phyloP scores from a whole-genome alignment of 495 filamentous ascomycete species.

The Cercophora sp. region DNA sequence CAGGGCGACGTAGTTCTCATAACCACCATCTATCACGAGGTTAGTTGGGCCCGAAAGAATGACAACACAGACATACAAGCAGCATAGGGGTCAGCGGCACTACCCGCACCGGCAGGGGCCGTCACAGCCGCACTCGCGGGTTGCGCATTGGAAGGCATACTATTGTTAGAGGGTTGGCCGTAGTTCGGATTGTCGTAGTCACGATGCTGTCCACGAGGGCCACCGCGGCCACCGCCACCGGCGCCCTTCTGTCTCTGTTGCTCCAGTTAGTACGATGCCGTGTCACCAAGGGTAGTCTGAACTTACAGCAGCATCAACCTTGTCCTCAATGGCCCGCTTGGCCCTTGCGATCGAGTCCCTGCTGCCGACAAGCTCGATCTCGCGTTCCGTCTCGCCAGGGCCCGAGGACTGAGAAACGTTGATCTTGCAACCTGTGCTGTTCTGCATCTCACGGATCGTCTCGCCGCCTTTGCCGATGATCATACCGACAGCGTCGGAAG shows the following conservation, averaged over 20 bases:
- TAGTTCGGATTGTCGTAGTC: slow-evolving; percentile 44
- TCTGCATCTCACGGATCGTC: slow-evolving; percentile 84
- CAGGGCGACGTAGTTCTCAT: slow-evolving; percentile 31
- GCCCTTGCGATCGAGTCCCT: slow-evolving; percentile 67
- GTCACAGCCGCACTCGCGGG: slow-evolving; percentile 11
- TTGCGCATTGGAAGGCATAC: slow-evolving; percentile 19
- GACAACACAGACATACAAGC: slow-evolving; percentile 21
- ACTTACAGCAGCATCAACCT: slow-evolving; percentile 78
- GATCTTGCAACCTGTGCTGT: slow-evolving; percentile 78
- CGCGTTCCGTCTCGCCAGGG: slow-evolving; percentile 65
- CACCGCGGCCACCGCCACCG: slow-evolving; percentile 41
- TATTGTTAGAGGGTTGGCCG: slow-evolving; percentile 26
- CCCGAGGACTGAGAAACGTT: slow-evolving; percentile 73
- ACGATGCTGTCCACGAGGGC: slow-evolving; percentile 38
- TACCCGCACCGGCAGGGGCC: slow-evolving; percentile 20
- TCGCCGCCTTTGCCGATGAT: slow-evolving; percentile 86
- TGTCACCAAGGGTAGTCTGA: not conserved
- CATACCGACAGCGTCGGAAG: slow-evolving; percentile 84
- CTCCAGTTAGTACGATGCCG: slow-evolving; percentile 23
- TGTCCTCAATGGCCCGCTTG: slow-evolving; percentile 75
- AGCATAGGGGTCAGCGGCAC: slow-evolving; percentile 29
- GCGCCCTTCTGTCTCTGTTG: slow-evolving; percentile 50
- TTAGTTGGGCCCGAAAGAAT: slow-evolving; percentile 8
- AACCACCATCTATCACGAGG: slow-evolving; percentile 26
- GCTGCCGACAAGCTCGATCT: slow-evolving; percentile 73